Evolutionary conservation across 305 asterid genomes (phyloP).

Genomic region (Rubia peregrina): DNA sequence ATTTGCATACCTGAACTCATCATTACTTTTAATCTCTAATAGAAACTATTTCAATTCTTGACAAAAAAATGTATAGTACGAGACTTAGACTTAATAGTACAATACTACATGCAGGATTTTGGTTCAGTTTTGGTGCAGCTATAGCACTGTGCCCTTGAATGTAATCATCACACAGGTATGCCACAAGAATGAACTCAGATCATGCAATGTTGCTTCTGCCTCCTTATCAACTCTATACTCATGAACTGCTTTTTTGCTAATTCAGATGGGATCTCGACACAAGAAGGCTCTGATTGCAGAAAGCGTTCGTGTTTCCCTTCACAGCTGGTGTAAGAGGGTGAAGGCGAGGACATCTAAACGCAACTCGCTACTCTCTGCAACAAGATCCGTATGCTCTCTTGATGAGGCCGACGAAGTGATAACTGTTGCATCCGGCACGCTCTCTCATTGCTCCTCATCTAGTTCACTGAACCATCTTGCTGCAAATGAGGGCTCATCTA

Average conservation of each 20-base stretch:
- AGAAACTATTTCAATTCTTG: too few species aligned
- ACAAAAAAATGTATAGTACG: not conserved
- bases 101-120: constrained; percentile 43
- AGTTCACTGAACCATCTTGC: constrained; percentile 37
- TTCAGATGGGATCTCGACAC: constrained; percentile 77
- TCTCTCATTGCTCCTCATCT: constrained; percentile 62
- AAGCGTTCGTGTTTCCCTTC: constrained; percentile 76
- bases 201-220: not conserved
- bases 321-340: constrained; percentile 93
- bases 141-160: constrained; percentile 71
- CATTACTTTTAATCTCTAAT: too few species aligned
- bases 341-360: constrained; percentile 50
- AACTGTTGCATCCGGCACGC: constrained; percentile 58
- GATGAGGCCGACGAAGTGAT: constrained; percentile 74
- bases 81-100: not conserved
- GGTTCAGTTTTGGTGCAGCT: constrained; percentile 95
- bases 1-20: not conserved
- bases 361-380: constrained; percentile 47
- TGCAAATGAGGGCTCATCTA: constrained; percentile 16
- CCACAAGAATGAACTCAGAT: not conserved
- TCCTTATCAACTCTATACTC: not conserved
- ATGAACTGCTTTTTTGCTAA: not conserved
- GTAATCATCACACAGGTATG: constrained; percentile 72
- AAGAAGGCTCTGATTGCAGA: constrained; percentile 88
- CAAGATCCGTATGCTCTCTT: constrained; percentile 68